These are phyloP conservation scores for Oryza brachyantha DNA, from an alignment of 176 grass and related monocot genomes.

Conservation along the genomic window DNA sequence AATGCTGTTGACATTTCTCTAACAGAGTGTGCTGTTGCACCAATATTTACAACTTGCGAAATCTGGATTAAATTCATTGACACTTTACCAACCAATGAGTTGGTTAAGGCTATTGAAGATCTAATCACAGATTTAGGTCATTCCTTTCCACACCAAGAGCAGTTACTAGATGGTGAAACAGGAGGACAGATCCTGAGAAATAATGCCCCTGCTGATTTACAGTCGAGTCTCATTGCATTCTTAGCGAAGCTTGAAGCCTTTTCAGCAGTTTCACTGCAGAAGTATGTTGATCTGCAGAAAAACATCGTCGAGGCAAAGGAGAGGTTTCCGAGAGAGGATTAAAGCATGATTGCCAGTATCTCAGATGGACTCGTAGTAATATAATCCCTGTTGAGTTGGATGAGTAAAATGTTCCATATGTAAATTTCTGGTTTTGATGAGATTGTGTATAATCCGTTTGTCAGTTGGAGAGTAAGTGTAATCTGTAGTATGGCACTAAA, in stretches of 20 bases:
- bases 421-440: background rate
- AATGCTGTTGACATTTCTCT: slow-evolving; percentile 14
- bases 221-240: slow-evolving; percentile 27
- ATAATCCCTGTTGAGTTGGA: background rate
- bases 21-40: slow-evolving; percentile 23
- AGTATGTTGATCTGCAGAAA: slow-evolving; percentile 42
- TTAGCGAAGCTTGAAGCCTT: slow-evolving; percentile 52
- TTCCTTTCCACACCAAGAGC: slow-evolving; percentile 20
- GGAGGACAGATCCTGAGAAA: background rate
- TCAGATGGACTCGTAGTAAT: background rate
- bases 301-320: slow-evolving; percentile 16
- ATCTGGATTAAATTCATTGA: slow-evolving; percentile 44
- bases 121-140: slow-evolving; percentile 18
- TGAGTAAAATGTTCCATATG: background rate
- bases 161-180: background rate
- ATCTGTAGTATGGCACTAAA: background rate
- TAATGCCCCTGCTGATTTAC: slow-evolving; percentile 22
- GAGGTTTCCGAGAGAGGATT: slow-evolving; percentile 13
- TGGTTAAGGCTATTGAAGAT: slow-evolving; percentile 42
- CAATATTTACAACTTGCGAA: slow-evolving; percentile 54
- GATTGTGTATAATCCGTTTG: background rate
- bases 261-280: slow-evolving; percentile 34
- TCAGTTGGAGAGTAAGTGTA: background rate
- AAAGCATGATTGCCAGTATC: background rate
- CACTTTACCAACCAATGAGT: slow-evolving; percentile 22